A percentile compares a stretch with the other conserved stretches of the same genome.
phyloP scores from a whole-genome alignment of 169 alveolate species.

The Plasmodium ovale region DNA sequence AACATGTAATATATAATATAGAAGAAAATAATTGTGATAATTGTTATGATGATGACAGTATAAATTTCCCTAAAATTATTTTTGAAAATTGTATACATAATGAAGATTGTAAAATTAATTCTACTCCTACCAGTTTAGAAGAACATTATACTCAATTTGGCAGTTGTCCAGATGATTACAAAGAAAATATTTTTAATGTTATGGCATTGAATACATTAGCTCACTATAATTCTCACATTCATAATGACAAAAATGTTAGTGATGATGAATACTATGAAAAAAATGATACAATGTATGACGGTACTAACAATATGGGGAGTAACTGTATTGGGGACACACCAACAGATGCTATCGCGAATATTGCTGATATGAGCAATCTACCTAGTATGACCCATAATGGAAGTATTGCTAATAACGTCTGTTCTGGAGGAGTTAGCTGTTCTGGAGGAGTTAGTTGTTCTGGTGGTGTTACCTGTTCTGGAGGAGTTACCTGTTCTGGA shows the following conservation, averaged over 20 bases:
- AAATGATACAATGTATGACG: background rate
- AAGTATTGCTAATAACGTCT: no score
- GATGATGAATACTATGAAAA: constrained; percentile 15
- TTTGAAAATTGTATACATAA: constrained; percentile 23
- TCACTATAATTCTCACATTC: constrained; percentile 11
- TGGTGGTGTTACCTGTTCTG: no score
- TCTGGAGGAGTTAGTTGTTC: no score
- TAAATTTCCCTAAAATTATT: background rate
- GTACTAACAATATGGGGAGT: background rate
- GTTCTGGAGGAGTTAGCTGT: no score
- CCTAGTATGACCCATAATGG: no score
- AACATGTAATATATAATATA: constrained; percentile 8
- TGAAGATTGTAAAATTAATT: background rate
- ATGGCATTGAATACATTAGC: constrained; percentile 29
- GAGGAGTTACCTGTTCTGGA: no score
- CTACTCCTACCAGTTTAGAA: constrained; percentile 3
- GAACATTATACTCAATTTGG: constrained; percentile 27
- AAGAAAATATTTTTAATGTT: constrained; percentile 40
- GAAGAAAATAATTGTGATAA: constrained; percentile 20
- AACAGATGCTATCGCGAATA: background rate
- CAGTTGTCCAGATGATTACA: constrained; percentile 30
- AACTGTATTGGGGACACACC: background rate
- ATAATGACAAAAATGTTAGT: constrained; percentile 13
- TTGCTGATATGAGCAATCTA: no score
- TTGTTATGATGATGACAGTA: constrained; percentile 21